Base-by-base conservation (phyloP, 2,329 filamentous ascomycete species). In the Cytospora mali region DNA sequence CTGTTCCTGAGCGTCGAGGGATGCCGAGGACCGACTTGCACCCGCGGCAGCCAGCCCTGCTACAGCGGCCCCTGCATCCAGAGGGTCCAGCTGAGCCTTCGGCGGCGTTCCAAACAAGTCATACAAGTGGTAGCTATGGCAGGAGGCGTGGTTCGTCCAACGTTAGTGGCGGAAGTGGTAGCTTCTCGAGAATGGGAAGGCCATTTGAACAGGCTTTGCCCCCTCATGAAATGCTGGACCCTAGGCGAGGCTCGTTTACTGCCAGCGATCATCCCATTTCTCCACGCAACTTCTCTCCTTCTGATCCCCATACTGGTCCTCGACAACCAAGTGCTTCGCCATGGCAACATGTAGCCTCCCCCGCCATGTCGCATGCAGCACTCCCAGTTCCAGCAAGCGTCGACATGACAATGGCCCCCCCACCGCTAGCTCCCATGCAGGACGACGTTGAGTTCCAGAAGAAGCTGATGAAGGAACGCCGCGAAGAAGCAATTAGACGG, bases 111-210 rank as follows among this genome's bases (percentile, higher is more conserved):
- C 93, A 97, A 74, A 92, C 91, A 4, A 87, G 85, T 68, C 85
- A 92, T 64, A 84, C 84, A 39, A 86, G 81, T 67, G 81, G 77
- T 18, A 88, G 90, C 3, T 93, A 91, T 80, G 84, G 83, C 42
- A 87, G 93, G 67, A 87, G 93, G 65, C 88, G 94, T 66, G 90
- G 90, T 62, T 97, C 94, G 18, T 98, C 94, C 2, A 96, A 93
- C 71, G 89, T 96, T 48, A 97, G 93, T 73, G 93, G 92, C 61
- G 91, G 90, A 64, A 96, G 92, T 73, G 89, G 89, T 64, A 82
- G 85, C 42, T 85, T 88, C 67, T 82, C 83, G 68, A 86, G 89
- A 39, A 67, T 78, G 39, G 74, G 74, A 42, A 83, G 80, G 66
- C 74, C 74, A 7, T 74, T 73, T 27, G 81, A 84, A 48, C 72